Evolutionary conservation across 2,329 filamentous ascomycete species (phyloP), one percentile per base, ranked within the genome.

Genomic region (Stenocarpella maydis): DNA sequence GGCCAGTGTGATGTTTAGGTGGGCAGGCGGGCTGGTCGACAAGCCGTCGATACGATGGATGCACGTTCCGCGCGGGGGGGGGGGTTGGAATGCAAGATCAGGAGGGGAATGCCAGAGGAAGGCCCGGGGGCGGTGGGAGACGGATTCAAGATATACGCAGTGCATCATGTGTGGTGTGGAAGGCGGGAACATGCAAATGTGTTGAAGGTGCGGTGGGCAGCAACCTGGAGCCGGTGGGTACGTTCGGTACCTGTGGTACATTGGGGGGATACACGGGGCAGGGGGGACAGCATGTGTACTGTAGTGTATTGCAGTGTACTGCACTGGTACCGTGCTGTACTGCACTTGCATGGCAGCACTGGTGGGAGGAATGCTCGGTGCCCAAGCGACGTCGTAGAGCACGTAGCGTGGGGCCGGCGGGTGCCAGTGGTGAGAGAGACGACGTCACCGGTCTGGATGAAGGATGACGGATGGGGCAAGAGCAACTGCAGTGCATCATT

Each of bases 391-490:
- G 41, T 12, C 7, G 6, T 10, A 10, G 6, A 37, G 34, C 12
- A 37, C 10, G 10, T 61, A 61, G 41, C 41, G 55, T 31, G 19
- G 39, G n/a, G n/a, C n/a, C n/a, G n/a, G 39, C 55, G 24, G 14
- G 9, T 37, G 34, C 34, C 17, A 14, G 58, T 47, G n/a, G 39
- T 43, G 58, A 61, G 58, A 14, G 47, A 47, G 58, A 61, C 53
- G 53, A 53, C 53, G 15, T 47, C n/a, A 47, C 58, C 21, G 26
- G 19, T 61, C 17, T 47, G 26, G 58, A 34, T 45, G 55, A 28
- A 6, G 39, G 55, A 31, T 61, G 58, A 34, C 31, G 31, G 31
- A 34, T 34, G 31, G n/a, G n/a, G n/a, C n/a, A n/a, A n/a, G n/a
- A n/a, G n/a, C n/a, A n/a, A n/a, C n/a, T n/a, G n/a, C n/a, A n/a